phyloP scores from a whole-genome alignment of 2,329 filamentous ascomycete species.

The Drechslerella dactyloides region DNA sequence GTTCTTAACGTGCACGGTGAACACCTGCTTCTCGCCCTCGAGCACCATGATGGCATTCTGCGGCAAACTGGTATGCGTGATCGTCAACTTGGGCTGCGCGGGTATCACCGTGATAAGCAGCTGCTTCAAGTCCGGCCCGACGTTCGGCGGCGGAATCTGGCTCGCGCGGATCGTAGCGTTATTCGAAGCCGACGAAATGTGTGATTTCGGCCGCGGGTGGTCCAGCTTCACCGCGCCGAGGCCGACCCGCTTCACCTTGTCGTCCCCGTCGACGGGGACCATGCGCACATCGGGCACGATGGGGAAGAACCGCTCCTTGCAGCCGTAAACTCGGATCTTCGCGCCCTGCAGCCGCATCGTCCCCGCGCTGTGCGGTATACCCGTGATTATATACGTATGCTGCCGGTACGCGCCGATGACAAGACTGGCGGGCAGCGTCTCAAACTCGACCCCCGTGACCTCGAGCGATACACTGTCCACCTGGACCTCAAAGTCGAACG shows the following conservation, averaged over 20 bases:
- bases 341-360: constrained; percentile 77
- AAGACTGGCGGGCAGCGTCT: constrained; percentile 69
- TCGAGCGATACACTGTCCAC: constrained; percentile 81
- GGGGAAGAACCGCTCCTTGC: constrained; percentile 79
- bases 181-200: constrained; percentile 52
- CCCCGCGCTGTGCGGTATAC: constrained; percentile 71
- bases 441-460: constrained; percentile 74
- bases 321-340: constrained; percentile 78
- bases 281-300: constrained; percentile 69
- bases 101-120: constrained; percentile 77
- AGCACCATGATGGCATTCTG: constrained; percentile 91
- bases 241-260: constrained; percentile 79
- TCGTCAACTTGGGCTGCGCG: constrained; percentile 75
- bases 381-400: constrained; percentile 74
- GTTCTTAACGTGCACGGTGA: constrained; percentile 82
- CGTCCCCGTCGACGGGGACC: constrained; percentile 72
- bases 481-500: constrained; percentile 89
- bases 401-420: constrained; percentile 76
- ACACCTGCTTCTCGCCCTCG: constrained; percentile 81
- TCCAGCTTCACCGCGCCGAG: constrained; percentile 65
- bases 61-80: constrained; percentile 77
- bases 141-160: constrained; percentile 21
- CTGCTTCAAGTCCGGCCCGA: constrained; percentile 60
- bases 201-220: constrained; percentile 53
- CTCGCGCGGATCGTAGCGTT: constrained; percentile 21